Percentiles rank a stretch among this genome's conserved stretches.
phyloP scores from a whole-genome alignment of 106 monocot genomes.

The Vanilla planifolia region DNA sequence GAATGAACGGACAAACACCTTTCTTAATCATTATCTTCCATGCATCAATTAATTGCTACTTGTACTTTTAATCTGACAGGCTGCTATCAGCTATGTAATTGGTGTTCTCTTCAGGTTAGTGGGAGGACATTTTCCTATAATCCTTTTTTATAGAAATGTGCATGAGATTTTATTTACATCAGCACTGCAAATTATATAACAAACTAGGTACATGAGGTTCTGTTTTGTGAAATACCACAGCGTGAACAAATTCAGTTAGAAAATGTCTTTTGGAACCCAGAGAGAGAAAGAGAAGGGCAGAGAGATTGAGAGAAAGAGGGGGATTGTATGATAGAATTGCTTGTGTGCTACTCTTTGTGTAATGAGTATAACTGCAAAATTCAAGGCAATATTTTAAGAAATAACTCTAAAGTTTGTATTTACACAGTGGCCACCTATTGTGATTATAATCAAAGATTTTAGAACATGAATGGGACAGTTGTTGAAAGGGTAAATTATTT shows the following conservation, averaged over 20 bases:
- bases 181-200: too few species aligned
- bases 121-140: not conserved
- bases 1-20: not conserved
- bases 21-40: not conserved
- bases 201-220: too few species aligned
- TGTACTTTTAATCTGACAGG: conserved; percentile 41
- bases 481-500: too few species aligned
- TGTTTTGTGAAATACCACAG: too few species aligned
- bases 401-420: too few species aligned
- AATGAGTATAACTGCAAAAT: not conserved
- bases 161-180: not conserved
- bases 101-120: conserved; percentile 89
- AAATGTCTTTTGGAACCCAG: not conserved
- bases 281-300: not conserved
- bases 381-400: not conserved
- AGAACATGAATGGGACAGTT: too few species aligned
- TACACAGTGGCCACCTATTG: too few species aligned
- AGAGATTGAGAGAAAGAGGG: not conserved
- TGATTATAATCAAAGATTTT: too few species aligned
- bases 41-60: not conserved
- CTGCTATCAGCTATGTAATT: conserved; percentile 69
- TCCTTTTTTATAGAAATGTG: not conserved
- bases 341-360: not conserved
- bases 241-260: too few species aligned
- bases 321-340: not conserved